Evolutionary conservation across 768 basidiomycete genomes (phyloP).

Genomic region (Megacollybia marginata): DNA sequence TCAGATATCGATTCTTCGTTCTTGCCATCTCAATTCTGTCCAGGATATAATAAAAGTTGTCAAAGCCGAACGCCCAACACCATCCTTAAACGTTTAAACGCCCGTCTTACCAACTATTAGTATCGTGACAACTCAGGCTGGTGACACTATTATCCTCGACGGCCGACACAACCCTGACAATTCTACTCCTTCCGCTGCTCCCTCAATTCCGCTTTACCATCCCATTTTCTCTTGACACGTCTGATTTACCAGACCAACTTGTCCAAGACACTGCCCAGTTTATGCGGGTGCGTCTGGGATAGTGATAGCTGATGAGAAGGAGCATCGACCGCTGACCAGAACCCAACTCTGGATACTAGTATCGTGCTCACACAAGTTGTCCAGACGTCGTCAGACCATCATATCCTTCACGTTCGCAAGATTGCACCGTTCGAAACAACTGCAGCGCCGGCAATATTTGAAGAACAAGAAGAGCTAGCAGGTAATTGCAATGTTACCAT

Average conservation of each 20-base stretch:
- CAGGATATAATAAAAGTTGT: no score
- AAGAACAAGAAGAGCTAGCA: neutral
- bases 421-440: neutral
- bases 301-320: neutral
- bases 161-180: slow-evolving; percentile 3
- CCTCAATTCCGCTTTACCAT: slow-evolving; percentile 6
- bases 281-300: slow-evolving; percentile 5
- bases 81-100: no score
- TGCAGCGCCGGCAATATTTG: neutral
- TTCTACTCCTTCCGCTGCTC: neutral
- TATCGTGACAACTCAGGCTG: no score
- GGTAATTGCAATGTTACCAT: no score
- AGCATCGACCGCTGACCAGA: accelerated
- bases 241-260: no score
- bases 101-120: no score
- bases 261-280: neutral
- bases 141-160: slow-evolving; percentile 1
- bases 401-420: no score
- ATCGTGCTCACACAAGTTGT: neutral
- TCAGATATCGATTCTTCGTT: no score
- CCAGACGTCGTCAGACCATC: accelerated
- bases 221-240: slow-evolving; percentile 14
- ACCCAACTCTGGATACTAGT: neutral
- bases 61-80: no score
- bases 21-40: no score